These are phyloP conservation scores for Zoysia japonica DNA, from an alignment of 176 grass and related monocot genomes.

Conservation along the genomic window DNA sequence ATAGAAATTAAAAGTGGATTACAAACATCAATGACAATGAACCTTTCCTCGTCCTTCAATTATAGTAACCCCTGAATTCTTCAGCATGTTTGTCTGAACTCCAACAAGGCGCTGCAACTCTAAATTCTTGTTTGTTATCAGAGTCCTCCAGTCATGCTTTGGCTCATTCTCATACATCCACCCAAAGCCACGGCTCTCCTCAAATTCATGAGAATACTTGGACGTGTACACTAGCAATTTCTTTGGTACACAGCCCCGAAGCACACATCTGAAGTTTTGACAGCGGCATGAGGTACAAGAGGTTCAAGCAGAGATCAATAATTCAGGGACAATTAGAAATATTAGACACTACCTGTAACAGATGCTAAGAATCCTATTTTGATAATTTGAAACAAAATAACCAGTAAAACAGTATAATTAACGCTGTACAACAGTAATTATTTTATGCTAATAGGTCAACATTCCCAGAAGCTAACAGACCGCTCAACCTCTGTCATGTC, in stretches of 20 bases:
- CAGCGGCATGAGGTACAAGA: not conserved
- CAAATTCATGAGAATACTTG: constrained; percentile 78
- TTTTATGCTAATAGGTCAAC: not conserved
- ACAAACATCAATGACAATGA: constrained; percentile 10
- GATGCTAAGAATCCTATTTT: not conserved
- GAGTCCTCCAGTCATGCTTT: constrained; percentile 73
- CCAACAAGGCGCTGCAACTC: constrained; percentile 70
- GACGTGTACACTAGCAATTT: constrained; percentile 75
- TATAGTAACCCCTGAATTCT: constrained; percentile 67
- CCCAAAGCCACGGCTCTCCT: constrained; percentile 72
- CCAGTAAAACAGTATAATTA: not conserved
- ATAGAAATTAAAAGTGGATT: constrained; percentile 24
- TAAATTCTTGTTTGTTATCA: constrained; percentile 81
- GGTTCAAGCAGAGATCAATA: constrained; percentile 2
- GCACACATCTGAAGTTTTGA: constrained; percentile 60
- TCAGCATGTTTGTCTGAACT: constrained; percentile 69
- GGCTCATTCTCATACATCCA: constrained; percentile 72
- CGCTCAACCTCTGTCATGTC: not conserved
- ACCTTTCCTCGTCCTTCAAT: constrained; percentile 88
- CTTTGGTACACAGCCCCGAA: constrained; percentile 78
- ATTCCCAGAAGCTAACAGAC: not conserved
- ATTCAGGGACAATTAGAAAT: not conserved
- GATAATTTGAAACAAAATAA: not conserved
- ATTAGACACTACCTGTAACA: not conserved
- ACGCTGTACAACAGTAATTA: not conserved